A percentile compares a stretch with the other conserved stretches of the same genome.
phyloP scores from a whole-genome alignment of 192 early-diverging fungal genomes.

The Glomus cerebriforme region DNA sequence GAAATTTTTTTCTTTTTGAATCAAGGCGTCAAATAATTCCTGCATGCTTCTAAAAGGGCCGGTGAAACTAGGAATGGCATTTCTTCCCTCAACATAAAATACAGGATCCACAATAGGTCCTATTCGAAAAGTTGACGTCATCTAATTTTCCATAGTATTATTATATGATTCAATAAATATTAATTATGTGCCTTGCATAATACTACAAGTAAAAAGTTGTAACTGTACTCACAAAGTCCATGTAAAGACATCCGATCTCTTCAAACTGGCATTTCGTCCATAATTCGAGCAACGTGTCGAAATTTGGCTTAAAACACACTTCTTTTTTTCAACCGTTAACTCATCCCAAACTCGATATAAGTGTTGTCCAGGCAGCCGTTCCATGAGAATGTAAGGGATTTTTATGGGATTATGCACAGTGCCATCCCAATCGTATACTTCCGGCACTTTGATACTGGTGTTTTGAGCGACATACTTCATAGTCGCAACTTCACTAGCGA shows the following conservation, averaged over 20 bases:
- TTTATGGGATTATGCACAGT: neutral
- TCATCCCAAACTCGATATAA: slow-evolving; percentile 7
- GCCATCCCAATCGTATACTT: slow-evolving; percentile 19
- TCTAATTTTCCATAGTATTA: too few species aligned
- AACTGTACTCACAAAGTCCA: neutral
- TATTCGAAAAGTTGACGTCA: too few species aligned
- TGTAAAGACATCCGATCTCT: slow-evolving; percentile 10
- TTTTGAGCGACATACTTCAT: slow-evolving; percentile 19
- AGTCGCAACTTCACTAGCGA: slow-evolving; percentile 1
- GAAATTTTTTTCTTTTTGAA: too few species aligned
- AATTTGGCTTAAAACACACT: slow-evolving; percentile 16
- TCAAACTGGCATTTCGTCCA: slow-evolving; percentile 2
- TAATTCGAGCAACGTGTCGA: slow-evolving; percentile 10
- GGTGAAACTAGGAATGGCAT: too few species aligned
- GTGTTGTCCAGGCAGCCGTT: slow-evolving; percentile 4
- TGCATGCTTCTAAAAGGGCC: too few species aligned
- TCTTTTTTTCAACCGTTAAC: slow-evolving; percentile 8
- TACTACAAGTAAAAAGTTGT: too few species aligned
- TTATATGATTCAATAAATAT: too few species aligned
- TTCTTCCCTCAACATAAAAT: too few species aligned
- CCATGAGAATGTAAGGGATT: slow-evolving; percentile 11
- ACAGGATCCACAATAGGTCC: too few species aligned
- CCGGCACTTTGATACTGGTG: slow-evolving; percentile 9
- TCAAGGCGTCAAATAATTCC: too few species aligned
- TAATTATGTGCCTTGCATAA: too few species aligned